phyloP scores from a whole-genome alignment of 2,329 filamentous ascomycete genomes.

The Hypoxylon rubiginosum region DNA sequence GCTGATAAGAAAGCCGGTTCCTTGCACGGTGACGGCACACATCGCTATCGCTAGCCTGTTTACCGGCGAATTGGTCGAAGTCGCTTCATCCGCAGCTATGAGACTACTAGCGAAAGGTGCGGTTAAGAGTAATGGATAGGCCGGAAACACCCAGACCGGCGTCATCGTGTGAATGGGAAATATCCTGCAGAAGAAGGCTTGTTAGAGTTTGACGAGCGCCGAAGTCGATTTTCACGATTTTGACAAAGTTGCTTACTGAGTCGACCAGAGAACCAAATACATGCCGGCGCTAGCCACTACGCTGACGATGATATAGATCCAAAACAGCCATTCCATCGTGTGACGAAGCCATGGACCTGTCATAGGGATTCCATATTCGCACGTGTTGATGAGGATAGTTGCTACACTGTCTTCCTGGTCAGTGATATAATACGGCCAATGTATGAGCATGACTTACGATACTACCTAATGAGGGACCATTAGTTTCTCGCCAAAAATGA shows the following conservation, averaged over 20 bases:
- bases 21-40: conserved; percentile 65
- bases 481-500: neutral
- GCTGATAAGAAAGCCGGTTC: conserved; percentile 68
- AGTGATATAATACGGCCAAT: conserved; percentile 54
- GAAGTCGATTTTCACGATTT: neutral
- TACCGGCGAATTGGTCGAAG: conserved; percentile 48
- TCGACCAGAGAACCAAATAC: conserved; percentile 79
- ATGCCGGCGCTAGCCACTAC: conserved; percentile 76
- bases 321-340: conserved; percentile 77
- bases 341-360: conserved; percentile 72
- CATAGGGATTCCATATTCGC: conserved; percentile 78
- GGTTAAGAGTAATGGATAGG: conserved; percentile 83
- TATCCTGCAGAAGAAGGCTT: conserved; percentile 52
- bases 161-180: conserved; percentile 85
- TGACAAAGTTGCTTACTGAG: conserved; percentile 57
- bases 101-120: conserved; percentile 78
- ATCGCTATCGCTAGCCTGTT: conserved; percentile 63
- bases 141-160: conserved; percentile 88
- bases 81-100: conserved; percentile 57
- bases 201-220: neutral
- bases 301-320: conserved; percentile 79
- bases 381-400: conserved; percentile 82
- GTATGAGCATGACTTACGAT: conserved; percentile 46
- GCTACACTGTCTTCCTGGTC: conserved; percentile 68
- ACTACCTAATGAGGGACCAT: conserved; percentile 39